Conservation (phyloP, 352 stramenopile species). For the Globisporangium middletonii region DNA sequence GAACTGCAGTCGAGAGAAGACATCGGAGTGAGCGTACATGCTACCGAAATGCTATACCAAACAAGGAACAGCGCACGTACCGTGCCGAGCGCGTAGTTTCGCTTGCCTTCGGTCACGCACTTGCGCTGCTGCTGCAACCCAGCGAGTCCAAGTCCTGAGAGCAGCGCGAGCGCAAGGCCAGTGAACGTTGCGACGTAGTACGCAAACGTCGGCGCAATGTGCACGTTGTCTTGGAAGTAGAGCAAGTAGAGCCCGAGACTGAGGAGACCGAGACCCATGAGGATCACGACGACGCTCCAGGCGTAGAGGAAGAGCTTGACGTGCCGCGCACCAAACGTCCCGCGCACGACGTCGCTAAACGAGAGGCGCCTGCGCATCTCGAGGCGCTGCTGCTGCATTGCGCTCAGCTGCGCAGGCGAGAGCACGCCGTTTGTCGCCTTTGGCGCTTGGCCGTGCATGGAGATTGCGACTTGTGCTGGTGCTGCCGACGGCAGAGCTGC, state of each 20-base stretch:
- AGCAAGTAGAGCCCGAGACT: conserved; percentile 53
- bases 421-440: conserved; percentile 2
- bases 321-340: conserved; percentile 18
- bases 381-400: conserved; percentile 26
- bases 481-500: neutral
- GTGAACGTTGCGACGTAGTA: conserved; percentile 52
- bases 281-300: conserved; percentile 45
- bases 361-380: conserved; percentile 23
- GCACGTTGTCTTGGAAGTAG: conserved; percentile 54
- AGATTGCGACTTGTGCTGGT: conserved; percentile 2
- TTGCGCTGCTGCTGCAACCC: conserved; percentile 45
- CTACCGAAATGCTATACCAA: too few relatives aligned
- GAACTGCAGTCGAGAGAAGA: conserved; percentile 22
- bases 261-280: conserved; percentile 39
- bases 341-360: conserved; percentile 31
- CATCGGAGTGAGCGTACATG: neutral
- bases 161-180: conserved; percentile 31
- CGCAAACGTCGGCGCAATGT: conserved; percentile 36
- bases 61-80: conserved; percentile 16
- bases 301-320: conserved; percentile 46
- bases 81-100: conserved; percentile 54
- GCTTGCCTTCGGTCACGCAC: conserved; percentile 40
- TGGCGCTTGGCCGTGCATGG: neutral
- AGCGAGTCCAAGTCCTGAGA: conserved; percentile 36
- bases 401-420: conserved; percentile 17